These are phyloP conservation scores for Heterobasidion irregulare DNA, from an alignment of 1,284 basidiomycete genomes.

Conservation along the genomic window DNA sequence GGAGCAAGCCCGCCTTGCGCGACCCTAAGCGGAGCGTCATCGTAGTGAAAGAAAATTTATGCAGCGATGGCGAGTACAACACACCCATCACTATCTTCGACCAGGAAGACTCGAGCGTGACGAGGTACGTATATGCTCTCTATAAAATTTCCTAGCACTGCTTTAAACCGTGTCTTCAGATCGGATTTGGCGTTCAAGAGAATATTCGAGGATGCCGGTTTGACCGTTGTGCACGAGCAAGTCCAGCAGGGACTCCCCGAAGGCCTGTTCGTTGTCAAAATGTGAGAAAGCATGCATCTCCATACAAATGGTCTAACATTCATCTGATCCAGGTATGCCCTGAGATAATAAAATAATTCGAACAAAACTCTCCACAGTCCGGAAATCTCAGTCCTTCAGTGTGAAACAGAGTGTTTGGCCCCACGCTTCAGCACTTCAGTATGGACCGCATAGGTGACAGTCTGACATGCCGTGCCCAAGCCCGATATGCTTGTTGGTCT, in stretches of 20 bases:
- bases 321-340: constrained; percentile 43
- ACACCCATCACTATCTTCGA: constrained; percentile 65
- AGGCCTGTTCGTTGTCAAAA: constrained; percentile 78
- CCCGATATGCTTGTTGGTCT: too few relatives aligned
- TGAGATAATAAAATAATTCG: constrained; percentile 26
- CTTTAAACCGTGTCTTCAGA: constrained; percentile 28
- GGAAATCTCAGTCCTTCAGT: too few relatives aligned
- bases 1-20: constrained; percentile 50
- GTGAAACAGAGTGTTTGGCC: too few relatives aligned
- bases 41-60: constrained; percentile 90
- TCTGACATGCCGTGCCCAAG: too few relatives aligned
- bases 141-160: neutral
- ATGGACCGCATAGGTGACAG: too few relatives aligned
- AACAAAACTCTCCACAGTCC: too few relatives aligned
- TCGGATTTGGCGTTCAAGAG: constrained; percentile 79
- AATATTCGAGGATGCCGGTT: constrained; percentile 62
- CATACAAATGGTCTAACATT: neutral
- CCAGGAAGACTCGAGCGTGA: constrained; percentile 82
- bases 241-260: constrained; percentile 74
- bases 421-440: too few relatives aligned
- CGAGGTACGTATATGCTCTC: constrained; percentile 41
- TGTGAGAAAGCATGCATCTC: constrained; percentile 37
- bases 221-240: constrained; percentile 62
- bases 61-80: constrained; percentile 47
- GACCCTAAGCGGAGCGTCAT: constrained; percentile 48